These are phyloP conservation scores for Tetrahymena malaccensis DNA, from an alignment of 73 alveolate species.

Conservation along the genomic window DNA sequence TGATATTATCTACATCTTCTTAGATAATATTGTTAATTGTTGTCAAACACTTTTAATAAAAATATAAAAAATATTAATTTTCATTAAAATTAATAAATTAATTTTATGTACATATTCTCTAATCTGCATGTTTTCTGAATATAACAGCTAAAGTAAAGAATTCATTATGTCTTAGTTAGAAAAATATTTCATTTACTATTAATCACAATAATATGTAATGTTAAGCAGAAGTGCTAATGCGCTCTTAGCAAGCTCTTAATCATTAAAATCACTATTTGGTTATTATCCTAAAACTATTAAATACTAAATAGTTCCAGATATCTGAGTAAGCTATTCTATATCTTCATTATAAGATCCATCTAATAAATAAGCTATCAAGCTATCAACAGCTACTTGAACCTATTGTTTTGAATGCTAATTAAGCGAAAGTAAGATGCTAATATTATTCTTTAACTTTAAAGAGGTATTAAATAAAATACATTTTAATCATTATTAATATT, in stretches of 20 bases:
- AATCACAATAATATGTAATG: not conserved
- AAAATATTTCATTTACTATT: not conserved
- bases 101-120: not conserved
- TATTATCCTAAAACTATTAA: not conserved
- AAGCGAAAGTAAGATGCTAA: not conserved
- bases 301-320: not conserved
- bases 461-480: too few relatives aligned
- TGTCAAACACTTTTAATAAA: not conserved
- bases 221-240: not conserved
- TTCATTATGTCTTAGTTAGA: not conserved
- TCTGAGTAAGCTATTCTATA: not conserved
- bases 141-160: not conserved
- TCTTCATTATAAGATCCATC: not conserved
- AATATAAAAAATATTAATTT: not conserved
- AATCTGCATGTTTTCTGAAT: not conserved
- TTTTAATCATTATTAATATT: not conserved
- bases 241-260: not conserved
- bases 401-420: not conserved
- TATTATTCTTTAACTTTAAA: not conserved
- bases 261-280: not conserved
- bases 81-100: not conserved
- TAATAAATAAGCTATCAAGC: not conserved
- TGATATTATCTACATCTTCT: not conserved
- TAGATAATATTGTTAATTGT: not conserved
- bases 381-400: not conserved